Evolutionary conservation across 192 early-diverging fungal genomes (phyloP).

Genomic region (Allomyces javanicus): DNA sequence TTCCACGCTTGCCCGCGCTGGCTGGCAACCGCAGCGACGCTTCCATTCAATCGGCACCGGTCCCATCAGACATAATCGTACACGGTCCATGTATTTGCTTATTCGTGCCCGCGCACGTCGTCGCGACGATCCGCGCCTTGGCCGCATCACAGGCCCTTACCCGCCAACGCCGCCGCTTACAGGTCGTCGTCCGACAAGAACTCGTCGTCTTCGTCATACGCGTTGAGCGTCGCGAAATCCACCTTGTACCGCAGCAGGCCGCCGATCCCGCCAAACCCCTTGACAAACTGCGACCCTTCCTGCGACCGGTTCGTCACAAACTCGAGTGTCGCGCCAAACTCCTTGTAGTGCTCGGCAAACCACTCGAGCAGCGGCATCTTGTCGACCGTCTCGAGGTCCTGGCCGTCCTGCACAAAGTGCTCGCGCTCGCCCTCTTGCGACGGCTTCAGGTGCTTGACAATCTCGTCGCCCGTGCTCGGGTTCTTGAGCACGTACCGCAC

Average conservation of each 20-base stretch:
- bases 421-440: conserved; percentile 63
- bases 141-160: too few relatives aligned
- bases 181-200: conserved; percentile 18
- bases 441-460: conserved; percentile 54
- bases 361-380: conserved; percentile 80
- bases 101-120: too few relatives aligned
- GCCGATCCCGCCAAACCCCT: conserved; percentile 97
- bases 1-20: too few relatives aligned
- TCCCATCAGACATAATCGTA: too few relatives aligned
- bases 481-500: conserved; percentile 61
- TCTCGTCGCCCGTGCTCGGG: conserved; percentile 38
- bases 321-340: conserved; percentile 83
- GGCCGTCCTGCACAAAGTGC: conserved; percentile 46
- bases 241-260: conserved; percentile 92
- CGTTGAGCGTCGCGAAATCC: conserved; percentile 44
- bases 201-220: conserved; percentile 41
- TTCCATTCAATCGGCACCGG: too few relatives aligned
- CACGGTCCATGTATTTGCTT: too few relatives aligned
- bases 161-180: too few relatives aligned
- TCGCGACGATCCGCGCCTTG: too few relatives aligned
- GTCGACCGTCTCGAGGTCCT: conserved; percentile 65
- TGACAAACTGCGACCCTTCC: conserved; percentile 93
- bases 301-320: conserved; percentile 90
- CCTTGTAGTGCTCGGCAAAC: conserved; percentile 94
- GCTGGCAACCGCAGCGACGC: too few relatives aligned